phyloP scores from a whole-genome alignment of 2,329 filamentous ascomycete species.

The Neofusicoccum umdonicola region DNA sequence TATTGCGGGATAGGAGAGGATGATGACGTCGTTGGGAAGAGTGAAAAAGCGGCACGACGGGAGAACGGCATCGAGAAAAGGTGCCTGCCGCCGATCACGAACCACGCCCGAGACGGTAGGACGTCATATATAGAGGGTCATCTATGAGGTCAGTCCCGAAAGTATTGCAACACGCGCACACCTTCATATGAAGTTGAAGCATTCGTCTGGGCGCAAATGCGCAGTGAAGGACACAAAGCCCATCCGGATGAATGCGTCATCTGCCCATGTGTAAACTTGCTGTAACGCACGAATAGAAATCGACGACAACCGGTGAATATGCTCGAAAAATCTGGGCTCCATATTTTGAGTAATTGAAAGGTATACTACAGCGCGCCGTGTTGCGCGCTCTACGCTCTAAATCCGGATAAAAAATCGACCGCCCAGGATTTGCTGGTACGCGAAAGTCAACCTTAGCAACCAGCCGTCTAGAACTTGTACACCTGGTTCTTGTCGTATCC shows the following conservation, averaged over 20 bases:
- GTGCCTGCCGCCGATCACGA: background rate
- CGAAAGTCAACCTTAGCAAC: background rate
- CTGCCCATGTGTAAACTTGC: too few species aligned
- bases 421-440: background rate
- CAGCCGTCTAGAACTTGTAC: conserved; percentile 76
- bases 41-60: background rate
- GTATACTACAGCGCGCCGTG: background rate
- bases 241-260: too few species aligned
- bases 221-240: too few species aligned
- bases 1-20: background rate
- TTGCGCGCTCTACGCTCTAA: conserved; percentile 11
- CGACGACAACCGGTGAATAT: background rate
- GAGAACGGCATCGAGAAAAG: background rate
- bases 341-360: background rate
- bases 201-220: too few species aligned
- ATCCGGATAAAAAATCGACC: background rate
- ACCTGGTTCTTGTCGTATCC: conserved; percentile 87
- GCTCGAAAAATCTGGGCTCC: too few species aligned
- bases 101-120: background rate
- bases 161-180: too few species aligned
- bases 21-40: background rate
- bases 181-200: too few species aligned
- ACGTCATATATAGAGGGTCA: background rate
- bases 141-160: too few species aligned
- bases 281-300: too few species aligned